Conservation (phyloP, 192 early-diverging fungal species). For the Rhizoclosmatium globosum region DNA sequence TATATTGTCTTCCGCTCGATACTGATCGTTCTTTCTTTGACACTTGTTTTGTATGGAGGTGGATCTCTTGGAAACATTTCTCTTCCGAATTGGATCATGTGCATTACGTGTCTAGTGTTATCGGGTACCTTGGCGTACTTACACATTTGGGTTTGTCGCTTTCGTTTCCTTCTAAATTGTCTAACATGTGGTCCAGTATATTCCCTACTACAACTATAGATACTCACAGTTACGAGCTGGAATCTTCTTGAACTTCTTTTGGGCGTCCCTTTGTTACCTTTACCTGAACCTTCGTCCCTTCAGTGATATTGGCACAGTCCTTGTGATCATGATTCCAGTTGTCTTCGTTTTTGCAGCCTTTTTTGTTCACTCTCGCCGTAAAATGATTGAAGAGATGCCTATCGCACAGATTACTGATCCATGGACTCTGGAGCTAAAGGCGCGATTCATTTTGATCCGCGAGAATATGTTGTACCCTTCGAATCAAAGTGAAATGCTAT, state of each 20-base stretch:
- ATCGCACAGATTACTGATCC: slow-evolving; percentile 28
- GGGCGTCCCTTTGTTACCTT: slow-evolving; percentile 44
- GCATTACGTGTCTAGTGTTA: neutral
- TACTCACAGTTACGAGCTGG: slow-evolving; percentile 40
- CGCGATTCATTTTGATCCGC: slow-evolving; percentile 39
- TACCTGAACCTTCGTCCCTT: slow-evolving; percentile 42
- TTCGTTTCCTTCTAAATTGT: neutral
- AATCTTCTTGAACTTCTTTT: slow-evolving; percentile 43
- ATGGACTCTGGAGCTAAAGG: slow-evolving; percentile 39
- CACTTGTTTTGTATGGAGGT: slow-evolving; percentile 26
- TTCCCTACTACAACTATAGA: slow-evolving; percentile 50
- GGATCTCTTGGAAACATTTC: neutral
- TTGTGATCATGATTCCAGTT: slow-evolving; percentile 30
- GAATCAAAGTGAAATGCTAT: slow-evolving; percentile 27
- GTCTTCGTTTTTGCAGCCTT: slow-evolving; percentile 29
- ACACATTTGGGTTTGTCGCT: neutral
- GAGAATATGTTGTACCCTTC: slow-evolving; percentile 35
- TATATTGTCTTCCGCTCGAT: slow-evolving; percentile 43
- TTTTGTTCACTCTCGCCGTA: slow-evolving; percentile 17
- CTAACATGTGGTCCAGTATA: slow-evolving; percentile 22
- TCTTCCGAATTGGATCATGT: slow-evolving; percentile 10
- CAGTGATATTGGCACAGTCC: slow-evolving; percentile 50
- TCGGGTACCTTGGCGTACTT: neutral
- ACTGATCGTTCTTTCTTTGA: slow-evolving; percentile 29
- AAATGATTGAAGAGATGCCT: slow-evolving; percentile 34